A percentile compares a stretch with the other conserved stretches of the same genome.
Evolutionary conservation across 2,329 filamentous ascomycete genomes (phyloP).

Genomic region (Paramyrothecium roridum): DNA sequence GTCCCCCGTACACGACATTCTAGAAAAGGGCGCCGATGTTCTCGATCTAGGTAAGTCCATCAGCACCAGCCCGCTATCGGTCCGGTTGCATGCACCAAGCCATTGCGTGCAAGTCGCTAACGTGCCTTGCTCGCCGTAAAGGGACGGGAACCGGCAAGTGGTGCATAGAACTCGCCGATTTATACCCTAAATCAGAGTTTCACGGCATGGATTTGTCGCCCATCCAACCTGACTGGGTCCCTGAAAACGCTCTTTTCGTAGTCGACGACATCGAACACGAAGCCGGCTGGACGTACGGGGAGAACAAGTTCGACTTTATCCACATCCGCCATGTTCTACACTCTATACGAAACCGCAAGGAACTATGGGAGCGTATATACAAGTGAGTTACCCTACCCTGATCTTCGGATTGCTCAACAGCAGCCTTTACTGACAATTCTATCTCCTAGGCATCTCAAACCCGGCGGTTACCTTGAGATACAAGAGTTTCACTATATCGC

Average conservation of each 20-base stretch:
- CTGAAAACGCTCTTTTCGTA: slow-evolving; percentile 47
- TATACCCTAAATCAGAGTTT: slow-evolving; percentile 39
- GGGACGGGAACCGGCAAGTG: slow-evolving; percentile 50
- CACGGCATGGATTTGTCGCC: slow-evolving; percentile 49
- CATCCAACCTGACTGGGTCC: slow-evolving; percentile 49
- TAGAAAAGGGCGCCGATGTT: slow-evolving; percentile 37
- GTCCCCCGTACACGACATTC: slow-evolving; percentile 35
- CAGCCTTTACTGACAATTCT: neutral
- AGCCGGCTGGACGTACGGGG: slow-evolving; percentile 45
- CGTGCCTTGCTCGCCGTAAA: slow-evolving; percentile 12
- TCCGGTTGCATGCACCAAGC: neutral
- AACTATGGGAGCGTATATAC: slow-evolving; percentile 39
- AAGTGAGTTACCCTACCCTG: slow-evolving; percentile 24
- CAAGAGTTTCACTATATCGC: slow-evolving; percentile 41
- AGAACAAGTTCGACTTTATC: slow-evolving; percentile 44
- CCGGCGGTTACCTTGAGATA: slow-evolving; percentile 48
- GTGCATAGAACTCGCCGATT: slow-evolving; percentile 48
- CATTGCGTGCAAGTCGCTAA: slow-evolving; percentile 10
- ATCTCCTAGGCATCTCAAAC: slow-evolving; percentile 41
- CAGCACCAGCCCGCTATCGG: neutral
- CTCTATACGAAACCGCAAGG: slow-evolving; percentile 37
- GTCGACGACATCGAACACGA: slow-evolving; percentile 50
- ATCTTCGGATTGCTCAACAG: neutral
- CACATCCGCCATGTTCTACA: slow-evolving; percentile 45
- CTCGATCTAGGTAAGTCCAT: slow-evolving; percentile 41